Conservation (phyloP, 306 rosid genomes). For the Mimosa bimucronata region DNA sequence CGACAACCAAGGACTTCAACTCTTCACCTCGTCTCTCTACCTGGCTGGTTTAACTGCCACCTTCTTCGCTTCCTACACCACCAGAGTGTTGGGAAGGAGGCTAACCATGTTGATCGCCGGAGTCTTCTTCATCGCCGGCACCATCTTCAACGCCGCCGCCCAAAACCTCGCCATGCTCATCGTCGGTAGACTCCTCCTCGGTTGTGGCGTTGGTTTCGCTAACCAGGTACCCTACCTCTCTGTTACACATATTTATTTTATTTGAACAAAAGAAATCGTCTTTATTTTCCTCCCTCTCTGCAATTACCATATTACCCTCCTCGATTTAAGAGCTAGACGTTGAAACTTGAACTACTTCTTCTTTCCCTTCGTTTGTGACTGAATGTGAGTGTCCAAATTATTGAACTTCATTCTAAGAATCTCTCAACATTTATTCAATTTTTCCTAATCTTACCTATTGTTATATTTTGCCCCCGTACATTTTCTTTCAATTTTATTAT, state of each 20-base stretch:
- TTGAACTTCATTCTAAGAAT: too few relatives aligned
- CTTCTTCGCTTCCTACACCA: constrained; percentile 68
- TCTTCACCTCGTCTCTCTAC: constrained; percentile 76
- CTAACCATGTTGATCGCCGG: constrained; percentile 76
- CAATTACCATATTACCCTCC: constrained; percentile 2
- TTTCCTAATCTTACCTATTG: too few relatives aligned
- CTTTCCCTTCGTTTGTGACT: too few relatives aligned
- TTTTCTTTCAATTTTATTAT: too few relatives aligned
- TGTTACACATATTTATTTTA: too few relatives aligned
- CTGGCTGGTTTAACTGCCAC: constrained; percentile 63
- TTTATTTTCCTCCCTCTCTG: background rate
- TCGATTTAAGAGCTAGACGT: background rate
- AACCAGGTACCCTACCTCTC: constrained; percentile 74
- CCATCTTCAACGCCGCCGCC: constrained; percentile 59
- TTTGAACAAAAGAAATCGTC: too few relatives aligned
- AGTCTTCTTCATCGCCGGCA: constrained; percentile 58
- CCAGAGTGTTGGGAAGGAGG: constrained; percentile 62
- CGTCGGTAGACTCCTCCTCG: constrained; percentile 68
- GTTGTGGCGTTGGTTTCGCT: constrained; percentile 86
- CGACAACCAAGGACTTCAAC: constrained; percentile 62
- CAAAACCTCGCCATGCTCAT: constrained; percentile 63
- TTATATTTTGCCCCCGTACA: too few relatives aligned
- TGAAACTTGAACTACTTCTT: background rate
- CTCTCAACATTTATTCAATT: too few relatives aligned
- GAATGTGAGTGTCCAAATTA: too few relatives aligned